Evolutionary conservation across 2,329 filamentous ascomycete species (phyloP), one percentile per base, ranked within the genome.

Genomic region (Fusarium torulosum): DNA sequence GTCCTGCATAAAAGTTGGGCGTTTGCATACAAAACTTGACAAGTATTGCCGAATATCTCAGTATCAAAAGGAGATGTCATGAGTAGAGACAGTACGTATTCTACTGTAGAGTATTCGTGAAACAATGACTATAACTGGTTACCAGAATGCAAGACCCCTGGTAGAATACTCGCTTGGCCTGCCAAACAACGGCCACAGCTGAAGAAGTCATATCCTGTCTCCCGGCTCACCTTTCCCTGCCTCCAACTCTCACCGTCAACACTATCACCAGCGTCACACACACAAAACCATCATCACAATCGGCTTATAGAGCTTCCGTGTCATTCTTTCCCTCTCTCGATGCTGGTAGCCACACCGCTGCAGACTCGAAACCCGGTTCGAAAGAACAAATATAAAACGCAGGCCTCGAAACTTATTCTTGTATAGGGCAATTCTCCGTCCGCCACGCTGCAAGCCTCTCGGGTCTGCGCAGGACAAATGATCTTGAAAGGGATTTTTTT

Each of bases 141-240:
- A 64, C 58, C 59, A 44, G 35, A 52, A 55, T 63, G 60, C 45
- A 45, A 43, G 33, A 66, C 43, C 69, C 69, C 69, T 53, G 44
- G 55, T 43, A 52, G 38, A 59, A 43, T 60, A 38, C 58, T 73
- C 71, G 71, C 71, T 74, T 72, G 65, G 55, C 23, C 59, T 70
- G 54, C 68, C 70, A 72, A 69, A 67, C 70, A 73, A 70, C 63
- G 47, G 38, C 55, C 55, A 55, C 56, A 56, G 44, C 59, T 52
- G 45, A 43, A 42, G 3, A 47, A 37, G 33, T 63, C 35, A 51
- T 37, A 46, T 6, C 21, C 29, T 37, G 35, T 37, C 35, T 35
- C 41, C 31, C 44, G 60, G 59, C 59, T 63, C 41, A 51, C 43
- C 27, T 61, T 67, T 41, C 59, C 58, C 50, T 49, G 20, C 7